Conservation (phyloP, 1,284 basidiomycete species). For the Grifola frondosa region DNA sequence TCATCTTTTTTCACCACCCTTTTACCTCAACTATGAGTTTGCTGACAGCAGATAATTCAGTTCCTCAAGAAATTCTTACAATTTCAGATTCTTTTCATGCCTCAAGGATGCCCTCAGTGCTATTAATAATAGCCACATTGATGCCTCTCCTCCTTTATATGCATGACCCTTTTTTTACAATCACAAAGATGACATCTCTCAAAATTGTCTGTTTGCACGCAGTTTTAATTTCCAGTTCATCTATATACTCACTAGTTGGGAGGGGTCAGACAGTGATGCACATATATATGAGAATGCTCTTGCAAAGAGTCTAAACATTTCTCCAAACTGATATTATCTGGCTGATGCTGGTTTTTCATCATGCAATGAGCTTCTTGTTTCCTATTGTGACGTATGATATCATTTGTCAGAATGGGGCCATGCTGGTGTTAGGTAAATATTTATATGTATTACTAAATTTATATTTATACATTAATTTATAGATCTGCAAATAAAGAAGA, state of each 20-base stretch:
- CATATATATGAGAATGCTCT: conserved; percentile 30
- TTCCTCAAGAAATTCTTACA: no score
- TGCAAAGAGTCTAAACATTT: no score
- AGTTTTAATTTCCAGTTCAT: conserved; percentile 33
- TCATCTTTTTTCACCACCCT: conserved; percentile 1
- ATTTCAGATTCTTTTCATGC: conserved; percentile 37
- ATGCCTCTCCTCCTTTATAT: conserved; percentile 19
- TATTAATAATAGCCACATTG: conserved; percentile 42
- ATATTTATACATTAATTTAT: no score
- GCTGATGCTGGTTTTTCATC: conserved; percentile 40
- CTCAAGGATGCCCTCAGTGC: conserved; percentile 38
- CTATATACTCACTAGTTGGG: conserved; percentile 37
- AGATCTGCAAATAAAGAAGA: no score
- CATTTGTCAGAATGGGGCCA: conserved; percentile 23
- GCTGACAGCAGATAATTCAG: no score
- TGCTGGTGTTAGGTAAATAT: no score
- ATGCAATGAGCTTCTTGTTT: conserved; percentile 31
- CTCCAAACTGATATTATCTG: conserved; percentile 36
- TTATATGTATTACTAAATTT: no score
- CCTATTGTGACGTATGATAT: conserved; percentile 19
- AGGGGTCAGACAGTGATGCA: conserved; percentile 36
- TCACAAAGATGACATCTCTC: conserved; percentile 34
- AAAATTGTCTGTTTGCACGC: conserved; percentile 36
- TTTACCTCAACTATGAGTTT: conserved; percentile 20
- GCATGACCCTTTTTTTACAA: conserved; percentile 28